Evolutionary conservation across 208 protist genomes (phyloP).

Genomic region (Leishmania martiniquensis): DNA sequence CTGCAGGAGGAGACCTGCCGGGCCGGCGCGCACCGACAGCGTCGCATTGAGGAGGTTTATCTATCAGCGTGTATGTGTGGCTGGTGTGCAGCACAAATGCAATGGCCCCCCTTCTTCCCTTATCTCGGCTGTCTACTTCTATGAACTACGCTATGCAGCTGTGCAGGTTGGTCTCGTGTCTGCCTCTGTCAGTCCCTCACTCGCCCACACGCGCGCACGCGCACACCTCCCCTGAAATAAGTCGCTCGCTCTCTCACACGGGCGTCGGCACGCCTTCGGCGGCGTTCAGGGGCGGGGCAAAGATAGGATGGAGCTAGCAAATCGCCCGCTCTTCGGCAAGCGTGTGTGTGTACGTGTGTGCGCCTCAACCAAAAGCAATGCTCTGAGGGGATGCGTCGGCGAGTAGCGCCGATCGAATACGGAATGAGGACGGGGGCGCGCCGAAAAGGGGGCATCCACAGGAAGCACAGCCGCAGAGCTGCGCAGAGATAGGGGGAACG

Average conservation of each 20-base stretch:
- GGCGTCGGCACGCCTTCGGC: not conserved
- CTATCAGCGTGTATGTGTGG: not conserved
- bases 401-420: not conserved
- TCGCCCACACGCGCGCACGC: not conserved
- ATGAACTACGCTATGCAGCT: not conserved
- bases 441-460: no score
- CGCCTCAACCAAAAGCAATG: not conserved
- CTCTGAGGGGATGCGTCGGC: not conserved
- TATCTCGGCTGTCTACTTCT: not conserved
- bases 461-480: no score
- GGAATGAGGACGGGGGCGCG: no score
- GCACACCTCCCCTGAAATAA: no score
- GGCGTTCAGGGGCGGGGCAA: not conserved
- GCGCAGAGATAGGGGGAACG: not conserved
- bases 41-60: not conserved
- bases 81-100: not conserved
- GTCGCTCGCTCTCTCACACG: no score
- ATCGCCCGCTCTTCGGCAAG: not conserved
- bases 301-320: not conserved
- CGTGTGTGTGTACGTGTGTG: not conserved
- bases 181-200: not conserved
- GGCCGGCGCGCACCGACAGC: not conserved
- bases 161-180: not conserved
- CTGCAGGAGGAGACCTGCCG: not conserved
- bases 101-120: not conserved